Conservation (phyloP, 2,329 filamentous ascomycete species). For the Exophiala oligosperma region DNA sequence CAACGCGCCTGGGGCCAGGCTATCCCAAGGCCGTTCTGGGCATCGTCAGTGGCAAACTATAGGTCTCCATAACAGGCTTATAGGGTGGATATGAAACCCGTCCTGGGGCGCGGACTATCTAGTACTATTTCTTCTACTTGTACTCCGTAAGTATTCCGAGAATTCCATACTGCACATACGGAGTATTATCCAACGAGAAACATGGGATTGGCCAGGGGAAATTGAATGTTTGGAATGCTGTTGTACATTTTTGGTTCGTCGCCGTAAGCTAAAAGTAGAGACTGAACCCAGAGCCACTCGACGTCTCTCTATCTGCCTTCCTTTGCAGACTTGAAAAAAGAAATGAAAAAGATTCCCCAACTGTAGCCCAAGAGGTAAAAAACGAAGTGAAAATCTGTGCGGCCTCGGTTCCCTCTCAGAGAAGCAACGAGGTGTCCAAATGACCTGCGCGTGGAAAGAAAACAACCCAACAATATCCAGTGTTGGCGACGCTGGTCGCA, state of each 20-base stretch:
- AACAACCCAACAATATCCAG: slow-evolving; percentile 11
- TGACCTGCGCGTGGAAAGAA: slow-evolving; percentile 14
- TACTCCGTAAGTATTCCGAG: no score
- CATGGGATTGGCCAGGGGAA: no score
- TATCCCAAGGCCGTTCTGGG: neutral
- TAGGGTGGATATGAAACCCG: neutral
- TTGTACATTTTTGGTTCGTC: slow-evolving; percentile 4
- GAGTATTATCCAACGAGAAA: no score
- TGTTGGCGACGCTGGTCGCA: slow-evolving; percentile 8
- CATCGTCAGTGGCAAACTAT: neutral
- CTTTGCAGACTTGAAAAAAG: no score
- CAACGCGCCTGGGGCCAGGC: neutral
- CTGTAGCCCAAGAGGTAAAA: slow-evolving; percentile 3
- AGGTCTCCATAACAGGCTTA: neutral
- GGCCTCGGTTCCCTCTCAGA: slow-evolving; percentile 1
- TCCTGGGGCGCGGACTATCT: no score
- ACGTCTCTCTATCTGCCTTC: neutral
- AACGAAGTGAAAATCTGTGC: slow-evolving; percentile 12
- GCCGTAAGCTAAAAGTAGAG: slow-evolving; percentile 9
- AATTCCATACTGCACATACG: no score
- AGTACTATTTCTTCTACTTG: no score
- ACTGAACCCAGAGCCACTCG: slow-evolving; percentile 1
- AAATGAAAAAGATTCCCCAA: slow-evolving; percentile 13
- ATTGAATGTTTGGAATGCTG: slow-evolving; percentile 5
- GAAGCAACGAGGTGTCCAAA: slow-evolving; percentile 7